These are phyloP conservation scores for Pleurotus cornucopiae DNA, from an alignment of 768 basidiomycete genomes.

Conservation along the genomic window DNA sequence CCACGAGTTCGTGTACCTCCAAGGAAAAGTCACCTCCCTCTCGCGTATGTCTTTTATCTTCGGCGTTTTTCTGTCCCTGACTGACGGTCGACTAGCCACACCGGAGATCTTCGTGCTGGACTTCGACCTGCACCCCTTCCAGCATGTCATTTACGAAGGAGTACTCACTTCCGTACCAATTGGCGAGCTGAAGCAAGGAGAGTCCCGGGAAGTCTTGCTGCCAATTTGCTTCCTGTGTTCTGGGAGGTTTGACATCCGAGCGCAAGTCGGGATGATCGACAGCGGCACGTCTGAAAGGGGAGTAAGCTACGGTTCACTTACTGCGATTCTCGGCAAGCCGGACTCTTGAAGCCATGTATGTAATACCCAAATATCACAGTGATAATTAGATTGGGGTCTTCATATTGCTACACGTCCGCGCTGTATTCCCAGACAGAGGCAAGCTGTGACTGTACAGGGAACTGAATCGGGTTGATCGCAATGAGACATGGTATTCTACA, in stretches of 20 bases:
- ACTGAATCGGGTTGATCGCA: background rate
- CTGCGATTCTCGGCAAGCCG: background rate
- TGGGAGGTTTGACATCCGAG: slow-evolving; percentile 58
- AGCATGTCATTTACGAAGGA: slow-evolving; percentile 71
- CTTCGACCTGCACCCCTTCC: slow-evolving; percentile 51
- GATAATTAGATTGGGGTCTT: too few species aligned
- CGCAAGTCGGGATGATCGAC: slow-evolving; percentile 29
- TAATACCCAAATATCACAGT: too few species aligned
- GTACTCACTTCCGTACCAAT: slow-evolving; percentile 55
- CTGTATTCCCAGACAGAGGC: too few species aligned
- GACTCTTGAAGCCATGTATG: background rate
- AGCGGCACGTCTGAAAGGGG: background rate
- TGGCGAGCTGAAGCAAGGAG: slow-evolving; percentile 56
- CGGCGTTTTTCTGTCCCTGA: background rate
- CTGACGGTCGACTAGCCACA: slow-evolving; percentile 34
- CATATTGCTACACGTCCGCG: too few species aligned
- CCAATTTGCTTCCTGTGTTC: slow-evolving; percentile 71
- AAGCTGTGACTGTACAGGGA: too few species aligned
- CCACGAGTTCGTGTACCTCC: slow-evolving; percentile 63
- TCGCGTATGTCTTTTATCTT: slow-evolving; percentile 45
- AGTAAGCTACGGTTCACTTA: background rate
- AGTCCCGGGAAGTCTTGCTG: slow-evolving; percentile 45
- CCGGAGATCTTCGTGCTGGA: slow-evolving; percentile 50
- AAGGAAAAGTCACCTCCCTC: slow-evolving; percentile 56
- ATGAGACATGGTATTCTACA: background rate